Evolutionary conservation across 1,284 basidiomycete genomes (phyloP).

Genomic region (Athelia psychrophila): DNA sequence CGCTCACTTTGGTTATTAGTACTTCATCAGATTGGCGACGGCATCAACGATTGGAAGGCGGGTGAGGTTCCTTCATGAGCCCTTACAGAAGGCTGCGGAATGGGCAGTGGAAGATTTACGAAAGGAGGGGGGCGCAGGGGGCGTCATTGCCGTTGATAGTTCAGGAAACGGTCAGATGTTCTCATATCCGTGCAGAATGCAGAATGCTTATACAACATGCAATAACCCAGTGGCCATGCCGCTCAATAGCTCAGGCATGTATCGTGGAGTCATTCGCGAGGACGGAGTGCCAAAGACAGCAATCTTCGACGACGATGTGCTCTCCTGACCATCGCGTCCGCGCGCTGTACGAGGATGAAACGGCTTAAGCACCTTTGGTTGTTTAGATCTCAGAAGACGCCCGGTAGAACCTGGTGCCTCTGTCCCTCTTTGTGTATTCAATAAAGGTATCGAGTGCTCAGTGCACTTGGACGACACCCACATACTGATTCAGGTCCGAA

Average conservation of each 20-base stretch:
- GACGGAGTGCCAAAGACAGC: conserved; percentile 71
- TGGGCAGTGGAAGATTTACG: conserved; percentile 56
- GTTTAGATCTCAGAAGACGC: too few relatives aligned
- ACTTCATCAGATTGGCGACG: conserved; percentile 71
- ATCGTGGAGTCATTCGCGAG: conserved; percentile 66
- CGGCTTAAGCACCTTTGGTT: too few relatives aligned
- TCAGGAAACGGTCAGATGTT: conserved; percentile 52
- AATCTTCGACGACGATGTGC: conserved; percentile 70
- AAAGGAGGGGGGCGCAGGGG: conserved; percentile 59
- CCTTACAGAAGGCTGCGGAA: conserved; percentile 52
- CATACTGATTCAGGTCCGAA: too few relatives aligned
- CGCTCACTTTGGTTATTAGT: conserved; percentile 37
- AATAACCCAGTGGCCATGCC: conserved; percentile 58
- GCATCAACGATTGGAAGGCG: conserved; percentile 65
- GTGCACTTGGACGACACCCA: background rate
- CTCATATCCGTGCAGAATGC: conserved; percentile 1
- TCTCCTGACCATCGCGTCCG: conserved; percentile 23
- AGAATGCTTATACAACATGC: background rate
- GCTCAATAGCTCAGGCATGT: conserved; percentile 78
- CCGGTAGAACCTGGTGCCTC: too few relatives aligned
- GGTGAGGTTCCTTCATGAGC: conserved; percentile 58
- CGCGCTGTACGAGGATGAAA: too few relatives aligned
- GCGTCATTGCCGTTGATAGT: conserved; percentile 68
- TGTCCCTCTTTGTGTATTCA: too few relatives aligned
- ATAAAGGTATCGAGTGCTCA: too few relatives aligned